Evolutionary conservation across 768 basidiomycete species (phyloP).

Genomic region (Tulasnella sp.): DNA sequence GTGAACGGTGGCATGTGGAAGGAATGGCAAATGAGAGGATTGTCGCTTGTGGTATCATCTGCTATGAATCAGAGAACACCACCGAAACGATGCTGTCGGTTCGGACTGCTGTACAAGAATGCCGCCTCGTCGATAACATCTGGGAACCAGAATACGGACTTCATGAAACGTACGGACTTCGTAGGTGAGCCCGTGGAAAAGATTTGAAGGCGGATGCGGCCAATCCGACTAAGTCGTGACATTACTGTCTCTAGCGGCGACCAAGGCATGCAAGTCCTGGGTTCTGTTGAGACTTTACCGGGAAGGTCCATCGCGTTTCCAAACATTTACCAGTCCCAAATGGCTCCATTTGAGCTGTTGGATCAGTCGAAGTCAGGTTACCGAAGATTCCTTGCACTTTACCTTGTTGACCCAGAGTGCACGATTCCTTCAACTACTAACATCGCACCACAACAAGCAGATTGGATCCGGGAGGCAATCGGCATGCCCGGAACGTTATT

Average conservation of each 20-base stretch:
- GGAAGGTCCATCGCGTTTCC: conserved; percentile 51
- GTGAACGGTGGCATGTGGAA: conserved; percentile 51
- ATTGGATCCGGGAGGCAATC: conserved; percentile 46
- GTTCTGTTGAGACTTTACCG: conserved; percentile 39
- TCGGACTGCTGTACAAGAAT: neutral
- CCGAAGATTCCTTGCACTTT: conserved; percentile 46
- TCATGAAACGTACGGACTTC: neutral
- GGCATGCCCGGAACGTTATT: neutral
- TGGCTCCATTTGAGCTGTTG: conserved; percentile 42
- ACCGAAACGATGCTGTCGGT: neutral
- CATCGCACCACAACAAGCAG: conserved; percentile 52
- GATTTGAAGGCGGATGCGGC: neutral
- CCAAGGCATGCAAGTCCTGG: conserved; percentile 44
- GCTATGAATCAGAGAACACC: conserved; percentile 22
- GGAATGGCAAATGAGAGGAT: conserved; percentile 38
- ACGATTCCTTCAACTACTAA: conserved; percentile 45
- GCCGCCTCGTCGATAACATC: conserved; percentile 32
- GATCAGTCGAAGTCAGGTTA: conserved; percentile 46
- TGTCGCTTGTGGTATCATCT: conserved; percentile 15
- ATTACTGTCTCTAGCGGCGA: neutral
- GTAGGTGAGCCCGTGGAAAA: neutral
- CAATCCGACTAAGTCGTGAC: neutral
- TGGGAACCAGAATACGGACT: neutral
- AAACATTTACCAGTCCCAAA: conserved; percentile 54
- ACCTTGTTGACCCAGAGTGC: conserved; percentile 45